phyloP scores from a whole-genome alignment of 2,329 filamentous ascomycete genomes.

The Fusarium setosum region DNA sequence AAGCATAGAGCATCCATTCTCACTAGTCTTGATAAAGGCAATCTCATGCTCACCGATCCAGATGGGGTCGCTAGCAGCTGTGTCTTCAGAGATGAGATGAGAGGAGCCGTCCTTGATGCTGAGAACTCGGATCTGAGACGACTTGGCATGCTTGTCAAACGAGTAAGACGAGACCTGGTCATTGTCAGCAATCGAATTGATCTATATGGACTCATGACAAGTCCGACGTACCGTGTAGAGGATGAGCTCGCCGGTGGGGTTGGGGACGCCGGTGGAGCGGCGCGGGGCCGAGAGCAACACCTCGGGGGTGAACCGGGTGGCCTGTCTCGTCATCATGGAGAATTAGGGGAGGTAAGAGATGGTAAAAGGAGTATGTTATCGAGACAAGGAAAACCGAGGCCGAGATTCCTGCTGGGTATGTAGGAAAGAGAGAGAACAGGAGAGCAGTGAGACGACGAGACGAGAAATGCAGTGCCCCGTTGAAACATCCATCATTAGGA shows the following conservation, averaged over 20 bases:
- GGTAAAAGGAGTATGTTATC: not conserved
- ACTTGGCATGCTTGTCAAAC: constrained; percentile 79
- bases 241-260: constrained; percentile 70
- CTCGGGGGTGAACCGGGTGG: constrained; percentile 79
- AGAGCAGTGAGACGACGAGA: not conserved
- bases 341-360: not conserved
- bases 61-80: constrained; percentile 74
- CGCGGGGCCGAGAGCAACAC: constrained; percentile 81
- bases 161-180: constrained; percentile 77
- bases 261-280: constrained; percentile 77
- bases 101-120: constrained; percentile 76
- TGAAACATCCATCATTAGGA: constrained; percentile 31
- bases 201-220: constrained; percentile 1
- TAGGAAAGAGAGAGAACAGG: not conserved
- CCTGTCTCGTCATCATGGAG: constrained; percentile 74
- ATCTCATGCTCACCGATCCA: constrained; percentile 80
- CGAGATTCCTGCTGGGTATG: not conserved
- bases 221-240: constrained; percentile 68
- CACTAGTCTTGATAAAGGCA: constrained; percentile 62
- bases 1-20: constrained; percentile 60
- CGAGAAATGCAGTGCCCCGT: constrained; percentile 20
- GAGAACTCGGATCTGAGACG: constrained; percentile 75
- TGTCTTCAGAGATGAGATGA: constrained; percentile 72
- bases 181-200: not conserved
- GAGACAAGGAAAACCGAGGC: not conserved